A percentile compares a stretch with the other conserved stretches of the same genome.
Evolutionary conservation across 257 asterid species (phyloP).

Genomic region (Buddleja alternifolia): DNA sequence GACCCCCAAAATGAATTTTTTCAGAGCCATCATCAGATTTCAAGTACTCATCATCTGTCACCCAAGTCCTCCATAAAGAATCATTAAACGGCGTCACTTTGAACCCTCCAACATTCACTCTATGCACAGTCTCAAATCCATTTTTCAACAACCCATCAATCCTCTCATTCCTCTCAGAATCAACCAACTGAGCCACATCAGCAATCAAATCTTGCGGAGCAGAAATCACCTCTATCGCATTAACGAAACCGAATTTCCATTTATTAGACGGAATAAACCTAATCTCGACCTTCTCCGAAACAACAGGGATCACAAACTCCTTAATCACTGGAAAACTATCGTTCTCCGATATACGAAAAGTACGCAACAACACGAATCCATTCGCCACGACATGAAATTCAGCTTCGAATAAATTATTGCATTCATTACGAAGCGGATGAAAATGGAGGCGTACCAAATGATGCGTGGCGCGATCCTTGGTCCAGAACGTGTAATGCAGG

Average conservation of each 20-base stretch:
- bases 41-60: constrained; percentile 62
- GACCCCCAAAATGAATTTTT: constrained; percentile 57
- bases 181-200: constrained; percentile 65
- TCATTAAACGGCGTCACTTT: constrained; percentile 95
- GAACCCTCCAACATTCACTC: constrained; percentile 87
- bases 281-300: constrained; percentile 52
- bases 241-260: constrained; percentile 66
- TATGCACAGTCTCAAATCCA: constrained; percentile 77
- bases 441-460: constrained; percentile 88
- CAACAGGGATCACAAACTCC: constrained; percentile 70
- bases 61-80: constrained; percentile 94
- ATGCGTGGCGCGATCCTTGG: constrained; percentile 61
- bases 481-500: constrained; percentile 55
- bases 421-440: constrained; percentile 26
- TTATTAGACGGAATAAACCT: constrained; percentile 53
- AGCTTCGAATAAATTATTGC: constrained; percentile 38
- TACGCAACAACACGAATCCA: constrained; percentile 59
- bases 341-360: constrained; percentile 44
- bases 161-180: constrained; percentile 47
- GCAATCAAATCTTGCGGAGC: constrained; percentile 80
- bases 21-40: constrained; percentile 40
- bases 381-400: constrained; percentile 84
- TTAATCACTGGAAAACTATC: constrained; percentile 43
- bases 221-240: constrained; percentile 84
- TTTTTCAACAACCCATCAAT: constrained; percentile 58